Conservation (phyloP, 257 asterid species). For the Petrea volubilis region DNA sequence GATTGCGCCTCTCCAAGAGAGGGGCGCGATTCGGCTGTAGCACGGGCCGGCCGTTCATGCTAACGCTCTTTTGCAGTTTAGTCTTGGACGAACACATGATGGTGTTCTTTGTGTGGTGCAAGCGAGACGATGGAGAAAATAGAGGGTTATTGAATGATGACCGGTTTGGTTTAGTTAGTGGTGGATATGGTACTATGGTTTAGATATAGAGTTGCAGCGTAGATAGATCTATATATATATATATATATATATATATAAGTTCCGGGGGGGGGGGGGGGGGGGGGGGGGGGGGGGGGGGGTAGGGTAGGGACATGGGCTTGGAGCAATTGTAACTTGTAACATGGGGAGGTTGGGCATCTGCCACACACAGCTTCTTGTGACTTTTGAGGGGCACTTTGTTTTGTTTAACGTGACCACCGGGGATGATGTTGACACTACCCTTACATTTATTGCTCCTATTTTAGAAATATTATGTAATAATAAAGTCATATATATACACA, state of each 20-base stretch:
- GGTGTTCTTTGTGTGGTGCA: not conserved
- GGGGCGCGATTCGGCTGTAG: slow-evolving; percentile 57
- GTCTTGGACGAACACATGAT: slow-evolving; percentile 59
- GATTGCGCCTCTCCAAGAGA: slow-evolving; percentile 49
- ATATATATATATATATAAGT: not conserved
- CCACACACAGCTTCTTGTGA: slow-evolving; percentile 34
- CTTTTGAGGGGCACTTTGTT: slow-evolving; percentile 42
- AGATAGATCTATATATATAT: not conserved
- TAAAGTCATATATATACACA: too few species aligned
- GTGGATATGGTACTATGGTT: not conserved
- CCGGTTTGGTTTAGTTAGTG: not conserved
- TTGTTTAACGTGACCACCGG: slow-evolving; percentile 6
- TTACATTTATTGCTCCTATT: not conserved
- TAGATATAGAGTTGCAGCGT: not conserved
- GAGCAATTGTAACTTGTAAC: slow-evolving; percentile 53
- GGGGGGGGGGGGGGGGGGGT: not conserved
- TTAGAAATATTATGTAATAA: not conserved
- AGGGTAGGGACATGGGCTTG: not conserved
- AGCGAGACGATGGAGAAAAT: not conserved
- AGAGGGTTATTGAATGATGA: not conserved
- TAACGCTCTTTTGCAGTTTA: slow-evolving; percentile 42
- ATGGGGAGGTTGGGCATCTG: slow-evolving; percentile 59
- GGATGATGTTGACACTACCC: not conserved
- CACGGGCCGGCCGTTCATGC: slow-evolving; percentile 43
- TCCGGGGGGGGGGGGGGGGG: not conserved